Evolutionary conservation across 1,284 basidiomycete species (phyloP).

Genomic region (Porphyrellus sp.): DNA sequence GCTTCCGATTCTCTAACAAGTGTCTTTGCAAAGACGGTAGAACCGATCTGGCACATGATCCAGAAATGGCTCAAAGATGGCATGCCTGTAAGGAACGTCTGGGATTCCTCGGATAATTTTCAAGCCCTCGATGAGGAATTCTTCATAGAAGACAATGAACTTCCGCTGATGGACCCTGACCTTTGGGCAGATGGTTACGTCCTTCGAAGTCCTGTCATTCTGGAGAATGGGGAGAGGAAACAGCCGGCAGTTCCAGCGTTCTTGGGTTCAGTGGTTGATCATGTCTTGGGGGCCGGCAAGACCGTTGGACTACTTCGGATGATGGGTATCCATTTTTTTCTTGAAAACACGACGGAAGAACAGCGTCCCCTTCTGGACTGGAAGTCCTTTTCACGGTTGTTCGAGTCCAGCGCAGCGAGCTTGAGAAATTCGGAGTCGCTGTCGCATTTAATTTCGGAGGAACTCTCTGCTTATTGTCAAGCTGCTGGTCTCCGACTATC

Average conservation of each 20-base stretch:
- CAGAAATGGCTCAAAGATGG: conserved; percentile 73
- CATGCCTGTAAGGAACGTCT: conserved; percentile 54
- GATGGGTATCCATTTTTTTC: conserved; percentile 34
- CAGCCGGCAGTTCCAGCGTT: conserved; percentile 55
- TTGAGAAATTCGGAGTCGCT: conserved; percentile 56
- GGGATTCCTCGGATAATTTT: conserved; percentile 27
- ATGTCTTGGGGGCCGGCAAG: conserved; percentile 72
- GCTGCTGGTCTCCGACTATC: conserved; percentile 55
- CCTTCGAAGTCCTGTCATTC: conserved; percentile 43
- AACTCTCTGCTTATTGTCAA: conserved; percentile 58
- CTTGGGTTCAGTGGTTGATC: conserved; percentile 54
- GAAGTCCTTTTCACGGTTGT: conserved; percentile 35
- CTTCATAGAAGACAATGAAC: conserved; percentile 71
- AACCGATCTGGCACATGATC: conserved; percentile 73
- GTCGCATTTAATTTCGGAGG: conserved; percentile 60
- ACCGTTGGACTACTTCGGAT: conserved; percentile 68
- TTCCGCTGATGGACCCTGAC: conserved; percentile 65
- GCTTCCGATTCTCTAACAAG: conserved; percentile 54
- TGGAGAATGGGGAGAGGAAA: conserved; percentile 33
- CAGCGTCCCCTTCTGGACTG: conserved; percentile 16
- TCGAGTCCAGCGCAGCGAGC: conserved; percentile 26
- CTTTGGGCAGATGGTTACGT: conserved; percentile 79
- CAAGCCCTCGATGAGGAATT: conserved; percentile 67
- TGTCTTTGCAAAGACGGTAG: conserved; percentile 61
- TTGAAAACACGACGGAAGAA: conserved; percentile 25